Evolutionary conservation across 2,329 filamentous ascomycete genomes (phyloP).

Genomic region (Colletotrichum lindemuthianum): DNA sequence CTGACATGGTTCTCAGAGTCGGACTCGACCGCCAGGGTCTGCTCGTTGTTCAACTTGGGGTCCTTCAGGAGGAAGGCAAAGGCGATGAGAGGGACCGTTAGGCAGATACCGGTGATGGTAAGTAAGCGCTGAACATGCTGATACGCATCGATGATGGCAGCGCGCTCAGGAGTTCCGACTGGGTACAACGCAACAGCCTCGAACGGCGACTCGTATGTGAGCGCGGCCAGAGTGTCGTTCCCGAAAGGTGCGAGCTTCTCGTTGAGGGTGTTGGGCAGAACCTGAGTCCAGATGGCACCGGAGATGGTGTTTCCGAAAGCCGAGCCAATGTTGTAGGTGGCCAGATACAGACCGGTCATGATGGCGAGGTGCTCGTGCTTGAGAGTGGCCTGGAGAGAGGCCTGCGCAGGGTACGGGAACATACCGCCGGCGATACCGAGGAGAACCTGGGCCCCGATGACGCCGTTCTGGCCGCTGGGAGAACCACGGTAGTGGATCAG

Average conservation of each 20-base stretch:
- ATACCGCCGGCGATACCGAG: constrained; percentile 72
- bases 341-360: constrained; percentile 71
- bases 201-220: constrained; percentile 50
- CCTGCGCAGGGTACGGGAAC: constrained; percentile 63
- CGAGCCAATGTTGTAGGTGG: constrained; percentile 71
- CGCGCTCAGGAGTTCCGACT: constrained; percentile 54
- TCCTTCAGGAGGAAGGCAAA: constrained; percentile 56
- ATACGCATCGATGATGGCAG: constrained; percentile 55
- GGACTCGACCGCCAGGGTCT: constrained; percentile 51
- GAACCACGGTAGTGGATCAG: constrained; percentile 72
- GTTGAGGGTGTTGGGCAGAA: constrained; percentile 58
- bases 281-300: constrained; percentile 70
- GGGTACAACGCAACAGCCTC: constrained; percentile 46
- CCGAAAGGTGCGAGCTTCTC: constrained; percentile 40
- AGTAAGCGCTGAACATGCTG: constrained; percentile 58
- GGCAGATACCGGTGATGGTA: constrained; percentile 58
- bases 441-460: constrained; percentile 71
- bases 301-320: constrained; percentile 69
- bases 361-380: constrained; percentile 67
- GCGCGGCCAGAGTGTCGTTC: constrained; percentile 50
- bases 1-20: neutral
- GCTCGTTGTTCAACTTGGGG: constrained; percentile 56
- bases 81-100: constrained; percentile 58
- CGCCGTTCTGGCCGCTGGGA: constrained; percentile 59
- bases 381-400: constrained; percentile 53